phyloP scores from a whole-genome alignment of 805 yeast genomes.

The Metschnikowia dekortorum region DNA sequence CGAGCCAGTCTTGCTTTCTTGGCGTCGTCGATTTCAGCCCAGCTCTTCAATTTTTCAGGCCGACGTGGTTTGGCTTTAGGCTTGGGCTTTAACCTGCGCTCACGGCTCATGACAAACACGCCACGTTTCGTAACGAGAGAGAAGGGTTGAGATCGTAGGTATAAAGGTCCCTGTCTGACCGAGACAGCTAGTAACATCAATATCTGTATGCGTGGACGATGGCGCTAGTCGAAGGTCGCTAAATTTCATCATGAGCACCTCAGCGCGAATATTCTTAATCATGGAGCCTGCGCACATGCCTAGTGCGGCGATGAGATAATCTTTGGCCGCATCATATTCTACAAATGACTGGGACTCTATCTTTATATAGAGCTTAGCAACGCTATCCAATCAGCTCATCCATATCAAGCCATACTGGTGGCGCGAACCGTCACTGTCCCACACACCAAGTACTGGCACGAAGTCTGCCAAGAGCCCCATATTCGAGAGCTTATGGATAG shows the following conservation, averaged over 20 bases:
- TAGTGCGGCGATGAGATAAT: not conserved
- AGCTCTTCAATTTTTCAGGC: constrained; percentile 10
- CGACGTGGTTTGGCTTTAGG: constrained; percentile 6
- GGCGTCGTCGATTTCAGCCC: constrained; percentile 23
- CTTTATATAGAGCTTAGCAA: no score
- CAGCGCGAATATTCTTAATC: not conserved
- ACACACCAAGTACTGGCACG: constrained; percentile 15
- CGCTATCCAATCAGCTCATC: constrained; percentile 2
- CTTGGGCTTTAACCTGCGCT: constrained; percentile 11
- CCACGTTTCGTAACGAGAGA: constrained; percentile 2
- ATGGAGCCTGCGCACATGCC: not conserved
- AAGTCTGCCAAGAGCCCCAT: constrained; percentile 16
- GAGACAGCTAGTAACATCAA: not conserved
- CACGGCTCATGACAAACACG: constrained; percentile 14
- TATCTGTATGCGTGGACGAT: not conserved
- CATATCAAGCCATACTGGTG: constrained; percentile 11
- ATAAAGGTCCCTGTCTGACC: not conserved
- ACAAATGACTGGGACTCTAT: not conserved
- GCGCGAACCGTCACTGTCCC: constrained; percentile 10
- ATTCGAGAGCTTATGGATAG: constrained; percentile 9
- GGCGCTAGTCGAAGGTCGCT: not conserved
- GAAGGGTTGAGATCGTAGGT: constrained; percentile 3
- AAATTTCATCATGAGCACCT: constrained; percentile 1
- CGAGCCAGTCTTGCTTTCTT: constrained; percentile 19
- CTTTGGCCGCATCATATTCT: not conserved